Percentiles rank a stretch among this genome's conserved stretches.
phyloP scores from a whole-genome alignment of 306 rosid genomes.

The Elaeagnus macrophylla region DNA sequence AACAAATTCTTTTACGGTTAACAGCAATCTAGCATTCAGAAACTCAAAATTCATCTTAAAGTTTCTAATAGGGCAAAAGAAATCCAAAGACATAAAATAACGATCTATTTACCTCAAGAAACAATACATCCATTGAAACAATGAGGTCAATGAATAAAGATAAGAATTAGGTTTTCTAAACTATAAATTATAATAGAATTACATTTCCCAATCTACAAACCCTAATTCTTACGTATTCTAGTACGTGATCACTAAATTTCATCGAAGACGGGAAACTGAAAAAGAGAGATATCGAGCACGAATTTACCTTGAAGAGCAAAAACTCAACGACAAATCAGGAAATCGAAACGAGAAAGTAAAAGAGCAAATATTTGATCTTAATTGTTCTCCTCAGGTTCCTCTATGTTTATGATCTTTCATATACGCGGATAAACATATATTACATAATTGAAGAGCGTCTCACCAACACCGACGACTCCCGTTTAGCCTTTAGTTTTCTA shows the following conservation, averaged over 20 bases:
- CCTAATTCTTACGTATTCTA: background rate
- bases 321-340: slow-evolving; percentile 1
- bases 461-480: too few relatives aligned
- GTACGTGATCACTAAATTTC: background rate
- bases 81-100: background rate
- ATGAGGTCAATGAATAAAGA: background rate
- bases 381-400: background rate
- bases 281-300: background rate
- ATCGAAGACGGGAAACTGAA: background rate
- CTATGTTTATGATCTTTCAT: background rate
- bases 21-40: background rate
- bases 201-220: background rate
- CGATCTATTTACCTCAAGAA: background rate
- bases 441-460: too few relatives aligned
- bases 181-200: background rate
- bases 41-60: background rate
- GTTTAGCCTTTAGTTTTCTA: too few relatives aligned
- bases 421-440: too few relatives aligned
- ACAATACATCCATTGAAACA: background rate
- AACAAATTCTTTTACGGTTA: background rate
- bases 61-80: background rate
- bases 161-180: background rate
- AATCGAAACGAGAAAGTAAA: background rate
- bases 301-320: background rate
- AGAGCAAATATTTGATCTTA: background rate